A percentile compares a stretch with the other conserved stretches of the same genome.
These are phyloP conservation scores for Trypanosoma cruzi DNA, from an alignment of 208 protist species.

Conservation along the genomic window DNA sequence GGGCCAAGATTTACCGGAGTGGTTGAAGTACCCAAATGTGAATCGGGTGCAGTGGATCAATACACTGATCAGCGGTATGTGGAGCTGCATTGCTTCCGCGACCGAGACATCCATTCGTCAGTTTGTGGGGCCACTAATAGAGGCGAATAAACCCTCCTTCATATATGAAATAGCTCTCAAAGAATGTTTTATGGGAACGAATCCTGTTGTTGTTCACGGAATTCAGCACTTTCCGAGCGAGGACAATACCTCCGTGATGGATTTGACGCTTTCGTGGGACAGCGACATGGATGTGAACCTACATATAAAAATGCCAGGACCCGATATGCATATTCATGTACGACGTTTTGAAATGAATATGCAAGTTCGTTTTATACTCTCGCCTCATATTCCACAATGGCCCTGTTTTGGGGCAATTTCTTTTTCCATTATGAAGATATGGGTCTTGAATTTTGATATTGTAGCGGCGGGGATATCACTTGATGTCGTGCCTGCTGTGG, in stretches of 20 bases:
- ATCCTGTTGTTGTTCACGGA: constrained; percentile 58
- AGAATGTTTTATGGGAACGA: constrained; percentile 47
- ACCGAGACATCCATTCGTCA: constrained; percentile 47
- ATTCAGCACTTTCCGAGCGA: constrained; percentile 64
- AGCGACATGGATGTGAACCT: constrained; percentile 65
- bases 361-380: constrained; percentile 56
- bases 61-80: constrained; percentile 50
- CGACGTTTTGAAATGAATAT: constrained; percentile 59
- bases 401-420: constrained; percentile 70
- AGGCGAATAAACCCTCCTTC: constrained; percentile 51
- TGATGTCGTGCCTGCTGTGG: constrained; percentile 61
- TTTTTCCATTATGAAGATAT: constrained; percentile 62
- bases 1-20: constrained; percentile 64
- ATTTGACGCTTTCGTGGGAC: constrained; percentile 67
- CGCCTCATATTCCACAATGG: constrained; percentile 70
- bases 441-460: constrained; percentile 65
- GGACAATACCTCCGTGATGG: constrained; percentile 53
- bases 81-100: constrained; percentile 55
- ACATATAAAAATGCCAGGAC: constrained; percentile 62
- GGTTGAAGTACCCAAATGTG: constrained; percentile 66
- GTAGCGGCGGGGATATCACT: constrained; percentile 56
- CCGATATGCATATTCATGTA: constrained; percentile 63
- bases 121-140: constrained; percentile 47
- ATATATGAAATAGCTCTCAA: constrained; percentile 54
- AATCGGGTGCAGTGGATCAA: constrained; percentile 77